Evolutionary conservation across 2,329 filamentous ascomycete species (phyloP).

Genomic region (Tolypocladium sp.): DNA sequence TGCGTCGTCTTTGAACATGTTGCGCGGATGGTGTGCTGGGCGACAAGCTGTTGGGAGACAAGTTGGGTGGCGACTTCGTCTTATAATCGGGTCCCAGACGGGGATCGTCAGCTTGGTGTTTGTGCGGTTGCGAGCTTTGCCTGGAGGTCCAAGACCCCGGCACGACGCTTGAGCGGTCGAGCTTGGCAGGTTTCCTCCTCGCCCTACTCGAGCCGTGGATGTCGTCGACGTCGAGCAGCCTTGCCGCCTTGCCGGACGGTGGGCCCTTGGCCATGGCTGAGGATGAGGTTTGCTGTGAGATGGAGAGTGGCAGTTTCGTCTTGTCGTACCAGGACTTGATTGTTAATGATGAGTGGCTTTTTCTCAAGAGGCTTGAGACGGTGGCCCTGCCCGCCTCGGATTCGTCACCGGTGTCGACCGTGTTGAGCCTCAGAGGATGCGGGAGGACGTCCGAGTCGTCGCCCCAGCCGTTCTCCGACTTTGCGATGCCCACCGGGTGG

Average conservation of each 20-base stretch:
- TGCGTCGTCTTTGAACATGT: conserved; percentile 18
- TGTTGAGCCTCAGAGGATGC: conserved; percentile 12
- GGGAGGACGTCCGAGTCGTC: conserved; percentile 39
- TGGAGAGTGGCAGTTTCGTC: conserved; percentile 43
- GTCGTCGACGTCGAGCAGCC: conserved; percentile 35
- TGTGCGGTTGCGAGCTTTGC: conserved; percentile 9
- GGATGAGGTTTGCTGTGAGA: conserved; percentile 49
- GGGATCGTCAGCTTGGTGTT: conserved; percentile 1
- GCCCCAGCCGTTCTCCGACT: conserved; percentile 25
- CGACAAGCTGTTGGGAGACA: conserved; percentile 20
- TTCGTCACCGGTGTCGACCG: conserved; percentile 1
- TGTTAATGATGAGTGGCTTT: conserved; percentile 45
- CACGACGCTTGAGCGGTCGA: conserved; percentile 39
- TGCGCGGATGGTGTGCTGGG: conserved; percentile 16
- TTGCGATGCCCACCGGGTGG: conserved; percentile 11
- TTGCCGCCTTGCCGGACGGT: conserved; percentile 33
- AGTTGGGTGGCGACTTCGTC: conserved; percentile 31
- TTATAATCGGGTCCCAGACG: conserved; percentile 27
- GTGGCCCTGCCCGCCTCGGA: conserved; percentile 24
- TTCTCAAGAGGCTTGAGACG: conserved; percentile 31
- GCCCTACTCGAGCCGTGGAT: conserved; percentile 13
- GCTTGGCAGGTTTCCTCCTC: conserved; percentile 35
- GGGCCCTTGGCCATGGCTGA: conserved; percentile 49
- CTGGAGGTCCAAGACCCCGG: conserved; percentile 19
- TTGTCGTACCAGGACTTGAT: conserved; percentile 49